Base-by-base conservation (phyloP, 345 rosid genomes). In the Durio zibethinus region DNA sequence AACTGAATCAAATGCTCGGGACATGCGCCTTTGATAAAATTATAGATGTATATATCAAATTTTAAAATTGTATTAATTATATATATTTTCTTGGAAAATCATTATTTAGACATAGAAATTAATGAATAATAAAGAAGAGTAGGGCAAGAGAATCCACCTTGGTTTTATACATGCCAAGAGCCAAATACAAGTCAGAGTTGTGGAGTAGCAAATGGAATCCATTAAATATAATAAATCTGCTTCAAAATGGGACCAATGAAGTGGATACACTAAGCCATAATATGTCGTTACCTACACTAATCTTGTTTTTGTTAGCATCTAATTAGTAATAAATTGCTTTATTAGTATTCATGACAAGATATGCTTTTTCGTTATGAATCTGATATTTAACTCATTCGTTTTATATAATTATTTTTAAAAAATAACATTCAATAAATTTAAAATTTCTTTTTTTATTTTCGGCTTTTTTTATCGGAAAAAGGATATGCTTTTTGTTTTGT, bases 131-230 rank as follows among this genome's bases (percentile, higher is more conserved):
- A n/a, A 53, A 53, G 10, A 53, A 53, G 10, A 36, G 5, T 3
- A 42, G 47, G 20, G 47, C 4, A 31, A 31, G 21, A 21, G 36
- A 68, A 68, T 68, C 54, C 43, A 68, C 36, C 54, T 68, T 68
- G 29, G 54, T 68, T 42, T 23, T 23, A n/a, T 20, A 53, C n/a
- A 43, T 12, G 35, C 0, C 42, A 40, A 40, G 20, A 42, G 29
- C 52, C 73, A 68, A 68, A 68, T 12, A 14, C 73, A 6, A 68
- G 73, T 68, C n/a, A 68, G 73, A 68, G 59, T n/a, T n/a, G n/a
- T 6, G 1, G 3, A 67, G 14, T 14, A 21, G 25, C 29, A 18
- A 35, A 18, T 18, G 43, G 25, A 36, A n/a, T 64, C 70, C 48
- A n/a, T 36, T 20, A 38, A 38, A 38, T 21, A 43, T 9, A 56